Conservation (phyloP, 1,139 yeast genomes). For the Yamadazyma buinensis region DNA sequence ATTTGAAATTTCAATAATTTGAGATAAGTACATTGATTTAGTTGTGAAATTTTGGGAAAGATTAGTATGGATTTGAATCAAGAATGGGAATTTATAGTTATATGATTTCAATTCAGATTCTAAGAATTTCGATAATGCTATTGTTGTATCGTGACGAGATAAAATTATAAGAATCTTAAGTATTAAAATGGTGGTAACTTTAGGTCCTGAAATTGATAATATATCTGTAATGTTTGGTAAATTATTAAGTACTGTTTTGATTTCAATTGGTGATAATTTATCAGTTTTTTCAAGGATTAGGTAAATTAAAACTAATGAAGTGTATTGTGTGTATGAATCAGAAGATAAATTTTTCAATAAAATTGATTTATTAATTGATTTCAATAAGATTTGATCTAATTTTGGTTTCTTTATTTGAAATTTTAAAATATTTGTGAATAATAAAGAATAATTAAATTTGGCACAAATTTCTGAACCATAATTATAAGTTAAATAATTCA, state of each 20-base stretch:
- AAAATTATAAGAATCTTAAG: conserved; percentile 9
- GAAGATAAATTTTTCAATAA: conserved; percentile 57
- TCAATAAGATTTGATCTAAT: conserved; percentile 58
- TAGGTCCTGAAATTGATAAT: conserved; percentile 6
- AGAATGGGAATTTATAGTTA: conserved; percentile 10
- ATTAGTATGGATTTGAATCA: conserved; percentile 33
- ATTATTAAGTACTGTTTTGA: conserved; percentile 8
- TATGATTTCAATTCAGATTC: conserved; percentile 1
- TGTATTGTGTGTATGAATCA: conserved; percentile 47
- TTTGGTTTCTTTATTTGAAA: conserved; percentile 47
- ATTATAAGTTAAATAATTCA: conserved; percentile 49
- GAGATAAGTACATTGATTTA: conserved; percentile 47
- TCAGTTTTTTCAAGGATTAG: conserved; percentile 53
- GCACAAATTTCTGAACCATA: conserved; percentile 69
- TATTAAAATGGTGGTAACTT: conserved; percentile 6
- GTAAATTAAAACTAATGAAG: conserved; percentile 24
- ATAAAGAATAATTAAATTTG: conserved; percentile 75
- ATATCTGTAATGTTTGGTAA: conserved; percentile 11
- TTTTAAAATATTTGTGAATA: conserved; percentile 53
- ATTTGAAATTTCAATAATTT: conserved; percentile 48
- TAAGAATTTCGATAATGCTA: conserved; percentile 8
- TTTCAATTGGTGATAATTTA: conserved; percentile 19
- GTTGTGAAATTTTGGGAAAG: conserved; percentile 32
- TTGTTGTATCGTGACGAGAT: conserved; percentile 8
- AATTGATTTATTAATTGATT: conserved; percentile 57